Percentiles rank a stretch among this genome's conserved stretches.
These are phyloP conservation scores for Talaromyces nanjingensis DNA, from an alignment of 495 filamentous ascomycete species.

Conservation along the genomic window DNA sequence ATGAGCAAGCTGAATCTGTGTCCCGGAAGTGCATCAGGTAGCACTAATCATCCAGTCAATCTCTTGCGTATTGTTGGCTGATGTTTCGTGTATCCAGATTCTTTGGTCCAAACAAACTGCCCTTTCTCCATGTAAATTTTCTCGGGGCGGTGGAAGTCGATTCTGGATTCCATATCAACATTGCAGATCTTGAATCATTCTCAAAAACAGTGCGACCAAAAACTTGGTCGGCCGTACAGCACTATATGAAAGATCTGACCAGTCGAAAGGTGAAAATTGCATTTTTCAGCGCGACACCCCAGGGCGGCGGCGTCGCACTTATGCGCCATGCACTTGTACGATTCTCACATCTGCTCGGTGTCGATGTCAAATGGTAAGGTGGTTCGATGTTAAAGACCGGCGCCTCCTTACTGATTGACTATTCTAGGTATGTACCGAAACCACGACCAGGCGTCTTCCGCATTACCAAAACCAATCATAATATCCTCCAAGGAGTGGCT, in stretches of 20 bases:
- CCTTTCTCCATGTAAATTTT: neutral
- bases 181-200: neutral
- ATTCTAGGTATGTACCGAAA: conserved; percentile 63
- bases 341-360: neutral
- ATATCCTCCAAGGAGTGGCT: conserved; percentile 68
- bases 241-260: neutral
- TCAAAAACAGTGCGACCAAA: neutral
- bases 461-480: conserved; percentile 85
- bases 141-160: neutral
- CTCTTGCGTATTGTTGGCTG: neutral
- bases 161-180: neutral
- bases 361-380: neutral
- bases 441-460: conserved; percentile 78
- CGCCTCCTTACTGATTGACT: neutral
- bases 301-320: neutral
- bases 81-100: neutral
- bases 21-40: neutral
- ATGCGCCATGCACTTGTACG: neutral
- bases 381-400: neutral
- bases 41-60: neutral
- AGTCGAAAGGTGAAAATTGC: neutral
- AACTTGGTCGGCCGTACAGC: neutral
- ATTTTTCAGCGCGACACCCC: neutral
- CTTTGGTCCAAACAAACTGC: neutral
- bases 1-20: neutral